These are phyloP conservation scores for Penicillium salamii DNA, from an alignment of 495 filamentous ascomycete genomes.

Conservation along the genomic window DNA sequence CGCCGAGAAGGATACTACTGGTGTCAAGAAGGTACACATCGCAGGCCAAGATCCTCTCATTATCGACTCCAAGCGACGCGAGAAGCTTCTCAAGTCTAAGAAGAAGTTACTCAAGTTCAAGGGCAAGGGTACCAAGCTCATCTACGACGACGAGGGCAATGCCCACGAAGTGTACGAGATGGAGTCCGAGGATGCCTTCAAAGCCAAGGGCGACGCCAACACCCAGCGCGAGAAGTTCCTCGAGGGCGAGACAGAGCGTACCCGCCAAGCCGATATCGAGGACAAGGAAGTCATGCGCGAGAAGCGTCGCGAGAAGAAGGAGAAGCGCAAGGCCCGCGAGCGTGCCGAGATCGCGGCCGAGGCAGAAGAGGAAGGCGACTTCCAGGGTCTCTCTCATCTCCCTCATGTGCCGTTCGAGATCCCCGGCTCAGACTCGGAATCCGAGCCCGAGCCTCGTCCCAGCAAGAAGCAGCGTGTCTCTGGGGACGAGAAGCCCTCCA, in stretches of 20 bases:
- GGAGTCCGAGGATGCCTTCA: slow-evolving; percentile 77
- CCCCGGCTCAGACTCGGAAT: slow-evolving; percentile 18
- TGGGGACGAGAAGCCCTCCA: slow-evolving; percentile 40
- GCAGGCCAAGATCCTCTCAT: slow-evolving; percentile 63
- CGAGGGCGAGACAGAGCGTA: slow-evolving; percentile 65
- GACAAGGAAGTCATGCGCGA: slow-evolving; percentile 79
- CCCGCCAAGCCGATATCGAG: slow-evolving; percentile 71
- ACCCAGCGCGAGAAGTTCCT: slow-evolving; percentile 74
- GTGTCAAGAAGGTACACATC: slow-evolving; percentile 39
- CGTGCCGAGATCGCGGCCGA: slow-evolving; percentile 47
- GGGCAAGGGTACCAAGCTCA: slow-evolving; percentile 73
- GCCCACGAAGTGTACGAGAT: slow-evolving; percentile 84
- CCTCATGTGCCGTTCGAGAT: slow-evolving; percentile 35
- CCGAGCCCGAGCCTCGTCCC: slow-evolving; percentile 31
- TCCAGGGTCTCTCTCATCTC: slow-evolving; percentile 40
- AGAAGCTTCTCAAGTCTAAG: slow-evolving; percentile 90
- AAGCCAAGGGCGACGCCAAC: slow-evolving; percentile 66
- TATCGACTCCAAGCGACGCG: slow-evolving; percentile 88
- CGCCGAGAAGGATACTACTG: background rate
- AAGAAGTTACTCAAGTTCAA: slow-evolving; percentile 89
- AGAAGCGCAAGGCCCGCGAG: slow-evolving; percentile 80
- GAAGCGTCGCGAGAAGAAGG: slow-evolving; percentile 81
- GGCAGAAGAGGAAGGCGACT: slow-evolving; percentile 34
- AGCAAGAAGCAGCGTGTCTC: slow-evolving; percentile 47
- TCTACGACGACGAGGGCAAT: slow-evolving; percentile 90